Base-by-base conservation (phyloP, 2,329 filamentous ascomycete species). In the Colletotrichum sp. region DNA sequence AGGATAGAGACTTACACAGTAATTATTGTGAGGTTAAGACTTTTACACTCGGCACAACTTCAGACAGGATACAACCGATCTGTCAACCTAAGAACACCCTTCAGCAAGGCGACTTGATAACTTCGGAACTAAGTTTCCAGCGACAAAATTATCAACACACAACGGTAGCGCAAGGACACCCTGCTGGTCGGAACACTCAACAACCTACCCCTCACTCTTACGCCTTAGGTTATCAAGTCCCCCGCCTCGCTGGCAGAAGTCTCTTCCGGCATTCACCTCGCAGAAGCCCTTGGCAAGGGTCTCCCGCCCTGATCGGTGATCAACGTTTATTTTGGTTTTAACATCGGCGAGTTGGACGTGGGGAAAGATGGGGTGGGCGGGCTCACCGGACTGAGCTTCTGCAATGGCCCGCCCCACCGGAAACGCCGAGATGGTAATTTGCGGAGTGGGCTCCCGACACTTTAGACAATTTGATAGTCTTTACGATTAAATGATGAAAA, bases 391-490 rank as follows among this genome's bases (percentile, higher is more conserved):
- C 59, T 63, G 28, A 59, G 13, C 24, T 28, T 59, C 13, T 18
- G 21, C 32, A 21, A 1, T 21, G 12, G 16, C n/a, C n/a, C 44
- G 44, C 44, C 44, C 59, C 13, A 15, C 16, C 59, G 59, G 59
- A 30, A 62, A 62, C 59, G 28, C 59, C 59, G 59, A 62, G 59
- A 34, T 62, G 59, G 28, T 2, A 30, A 62, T 62, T 62, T 62
- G 28, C 28, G 26, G 6, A 34, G 59, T 62, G 59, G 28, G 18
- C 28, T 62, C 8, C 2, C 0, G 24, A 9, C 0, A 24, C 26
- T 59, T 9, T 52, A 2, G 44, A 52, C n/a, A 52, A 52, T 52
- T 1, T 59, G 24, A 59, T 59, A 59, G 55, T 28, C 44, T 52
- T 52, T 7, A 52, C n/a, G n/a, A 52, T 21, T 52, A 52, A 52